These are phyloP conservation scores for Mycena rosella DNA, from an alignment of 768 basidiomycete genomes.

Conservation along the genomic window DNA sequence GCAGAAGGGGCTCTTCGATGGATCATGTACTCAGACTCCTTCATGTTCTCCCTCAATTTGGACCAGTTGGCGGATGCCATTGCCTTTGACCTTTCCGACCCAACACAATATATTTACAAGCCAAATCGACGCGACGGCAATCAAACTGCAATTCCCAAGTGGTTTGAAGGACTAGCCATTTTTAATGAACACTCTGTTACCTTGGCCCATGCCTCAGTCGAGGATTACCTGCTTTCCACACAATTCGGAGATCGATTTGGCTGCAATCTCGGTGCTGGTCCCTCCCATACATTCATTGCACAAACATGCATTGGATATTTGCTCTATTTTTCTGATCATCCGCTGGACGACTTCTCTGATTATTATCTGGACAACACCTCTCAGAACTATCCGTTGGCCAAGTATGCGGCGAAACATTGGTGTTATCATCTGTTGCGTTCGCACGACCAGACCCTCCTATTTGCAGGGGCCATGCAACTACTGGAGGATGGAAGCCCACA, in stretches of 20 bases:
- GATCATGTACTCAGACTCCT: neutral
- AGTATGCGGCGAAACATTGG: constrained; percentile 5
- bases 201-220: constrained; percentile 13
- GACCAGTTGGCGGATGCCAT: constrained; percentile 5
- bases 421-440: constrained; percentile 11
- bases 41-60: neutral
- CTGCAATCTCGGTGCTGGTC: neutral
- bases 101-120: neutral
- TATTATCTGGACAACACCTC: neutral
- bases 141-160: neutral
- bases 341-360: too few relatives aligned
- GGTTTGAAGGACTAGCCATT: constrained; percentile 14
- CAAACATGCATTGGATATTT: constrained; percentile 14
- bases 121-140: neutral
- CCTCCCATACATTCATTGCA: constrained; percentile 9
- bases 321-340: constrained; percentile 5
- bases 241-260: constrained; percentile 8
- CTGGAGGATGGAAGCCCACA: neutral
- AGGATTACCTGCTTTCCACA: too few relatives aligned
- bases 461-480: too few relatives aligned
- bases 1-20: neutral
- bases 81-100: constrained; percentile 18
- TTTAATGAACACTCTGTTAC: neutral
- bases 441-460: neutral
- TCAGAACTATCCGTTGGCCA: neutral